Conservation (phyloP, 495 filamentous ascomycete genomes). For the Astrothelium macrocarpum region DNA sequence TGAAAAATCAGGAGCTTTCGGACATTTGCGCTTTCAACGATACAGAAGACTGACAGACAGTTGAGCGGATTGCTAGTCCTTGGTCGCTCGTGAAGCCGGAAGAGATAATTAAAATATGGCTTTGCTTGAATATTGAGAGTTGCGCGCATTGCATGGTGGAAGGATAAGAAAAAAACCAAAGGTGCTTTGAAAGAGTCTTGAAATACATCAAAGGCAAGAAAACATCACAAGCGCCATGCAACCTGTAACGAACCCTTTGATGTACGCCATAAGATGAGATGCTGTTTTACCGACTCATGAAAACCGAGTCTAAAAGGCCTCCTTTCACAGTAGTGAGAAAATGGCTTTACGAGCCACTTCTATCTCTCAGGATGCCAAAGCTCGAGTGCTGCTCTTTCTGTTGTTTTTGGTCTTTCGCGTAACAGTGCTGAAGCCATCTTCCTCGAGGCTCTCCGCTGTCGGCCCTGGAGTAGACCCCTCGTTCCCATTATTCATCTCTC, state of each 20-base stretch:
- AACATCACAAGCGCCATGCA: slow-evolving; percentile 5
- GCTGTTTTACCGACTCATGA: background rate
- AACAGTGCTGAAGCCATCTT: slow-evolving; percentile 23
- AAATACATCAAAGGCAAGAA: slow-evolving; percentile 2
- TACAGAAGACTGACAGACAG: background rate
- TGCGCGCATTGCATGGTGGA: background rate
- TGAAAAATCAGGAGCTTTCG: background rate
- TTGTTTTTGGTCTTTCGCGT: slow-evolving; percentile 19
- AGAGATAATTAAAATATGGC: background rate
- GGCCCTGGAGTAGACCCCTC: slow-evolving; percentile 11
- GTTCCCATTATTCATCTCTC: slow-evolving; percentile 10
- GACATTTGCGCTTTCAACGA: background rate
- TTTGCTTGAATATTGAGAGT: background rate
- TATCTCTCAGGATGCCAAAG: slow-evolving; percentile 21
- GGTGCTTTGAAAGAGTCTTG: background rate
- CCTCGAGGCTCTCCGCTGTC: slow-evolving; percentile 20
- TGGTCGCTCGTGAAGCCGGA: background rate
- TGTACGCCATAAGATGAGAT: slow-evolving; percentile 5
- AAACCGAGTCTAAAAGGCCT: background rate
- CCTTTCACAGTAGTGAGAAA: background rate
- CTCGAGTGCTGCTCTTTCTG: slow-evolving; percentile 15
- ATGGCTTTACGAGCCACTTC: background rate
- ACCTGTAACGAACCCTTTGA: background rate
- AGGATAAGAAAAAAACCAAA: background rate
- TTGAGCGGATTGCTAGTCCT: background rate